Evolutionary conservation across 2,329 filamentous ascomycete species (phyloP).

Genomic region (Ilyonectria sp.): DNA sequence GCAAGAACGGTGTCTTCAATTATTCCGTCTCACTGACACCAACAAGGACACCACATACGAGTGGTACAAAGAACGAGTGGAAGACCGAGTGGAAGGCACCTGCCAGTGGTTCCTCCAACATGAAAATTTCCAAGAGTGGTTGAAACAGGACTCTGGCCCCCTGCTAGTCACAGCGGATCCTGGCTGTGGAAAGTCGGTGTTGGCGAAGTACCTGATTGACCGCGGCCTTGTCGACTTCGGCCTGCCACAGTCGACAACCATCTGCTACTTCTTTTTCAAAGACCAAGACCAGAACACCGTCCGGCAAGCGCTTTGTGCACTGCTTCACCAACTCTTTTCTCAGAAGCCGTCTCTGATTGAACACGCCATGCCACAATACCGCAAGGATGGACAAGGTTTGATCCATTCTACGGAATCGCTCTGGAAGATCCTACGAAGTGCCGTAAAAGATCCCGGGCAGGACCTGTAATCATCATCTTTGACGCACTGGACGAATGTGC

Average conservation of each 20-base stretch:
- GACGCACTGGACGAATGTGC: neutral
- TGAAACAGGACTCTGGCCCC: conserved; percentile 44
- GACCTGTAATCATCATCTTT: too few species aligned
- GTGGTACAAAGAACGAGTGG: conserved; percentile 46
- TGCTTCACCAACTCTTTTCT: too few species aligned
- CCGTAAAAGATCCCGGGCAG: conserved; percentile 17
- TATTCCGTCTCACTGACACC: conserved; percentile 28
- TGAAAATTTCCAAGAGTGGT: neutral
- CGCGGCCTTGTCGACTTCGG: too few species aligned
- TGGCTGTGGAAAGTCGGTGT: conserved; percentile 55
- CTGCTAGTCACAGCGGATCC: conserved; percentile 57
- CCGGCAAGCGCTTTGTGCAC: too few species aligned
- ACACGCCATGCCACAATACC: too few species aligned
- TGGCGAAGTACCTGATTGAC: too few species aligned
- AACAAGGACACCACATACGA: conserved; percentile 43
- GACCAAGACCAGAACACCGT: too few species aligned
- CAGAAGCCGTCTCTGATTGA: too few species aligned
- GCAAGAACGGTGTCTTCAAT: too few species aligned
- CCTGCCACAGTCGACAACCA: too few species aligned
- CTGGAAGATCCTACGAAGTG: conserved; percentile 52
- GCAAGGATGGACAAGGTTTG: conserved; percentile 40
- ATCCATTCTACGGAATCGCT: conserved; percentile 43
- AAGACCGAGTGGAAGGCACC: conserved; percentile 22
- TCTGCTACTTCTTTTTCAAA: too few species aligned
- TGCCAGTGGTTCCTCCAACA: neutral